Base-by-base conservation (phyloP, 2,329 filamentous ascomycete genomes). In the Alternaria triticina region DNA sequence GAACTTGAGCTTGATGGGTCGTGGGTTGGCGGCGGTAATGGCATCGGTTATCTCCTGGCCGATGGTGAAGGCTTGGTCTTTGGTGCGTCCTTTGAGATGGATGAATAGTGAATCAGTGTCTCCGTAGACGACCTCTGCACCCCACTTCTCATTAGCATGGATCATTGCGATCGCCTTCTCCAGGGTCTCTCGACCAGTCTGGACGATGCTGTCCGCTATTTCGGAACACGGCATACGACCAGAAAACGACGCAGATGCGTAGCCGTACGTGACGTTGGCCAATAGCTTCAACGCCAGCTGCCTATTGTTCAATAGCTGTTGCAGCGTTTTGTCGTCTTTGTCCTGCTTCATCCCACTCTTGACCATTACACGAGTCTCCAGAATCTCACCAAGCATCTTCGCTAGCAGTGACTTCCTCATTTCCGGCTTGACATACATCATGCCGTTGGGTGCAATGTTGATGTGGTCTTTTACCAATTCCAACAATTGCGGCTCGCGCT, bases 241-340 rank as follows among this genome's bases (percentile, higher is more conserved):
- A 0, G 95, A 98, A 79, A 97, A 99, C 0, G 93, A 96, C 0
- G 96, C 96, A 3, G 96, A 98, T 0, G 96, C 96, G 80, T 99
- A 99, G 11, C 96, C 96, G 74, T 99, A 99, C 0, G 96, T 99
- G 70, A 99, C 96, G 72, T 99, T 99, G n/a, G 96, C 96, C 43
- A 99, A 92, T 7, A 99, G 85, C 77, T 99, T 99, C 25, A 99
- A 86, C 0, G 96, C 96, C 4, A 99, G 84, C 73, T 99, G 96
- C 74, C 96, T 86, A 78, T 97, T 97, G 82, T 99, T 96, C 17
- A 98, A 84, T 12, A 98, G 86, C 65, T 91, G 90, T 73, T 98
- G 95, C 15, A 98, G 82, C 0, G 88, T 87, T 77, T 89, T 94
- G 81, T 98, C 94, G 60, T 95, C 90, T 77, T 94, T 96, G 80